Evolutionary conservation across 805 yeast species (phyloP), one percentile per base, ranked within the genome.

Genomic region (Saccharomycopsis capsularis): DNA sequence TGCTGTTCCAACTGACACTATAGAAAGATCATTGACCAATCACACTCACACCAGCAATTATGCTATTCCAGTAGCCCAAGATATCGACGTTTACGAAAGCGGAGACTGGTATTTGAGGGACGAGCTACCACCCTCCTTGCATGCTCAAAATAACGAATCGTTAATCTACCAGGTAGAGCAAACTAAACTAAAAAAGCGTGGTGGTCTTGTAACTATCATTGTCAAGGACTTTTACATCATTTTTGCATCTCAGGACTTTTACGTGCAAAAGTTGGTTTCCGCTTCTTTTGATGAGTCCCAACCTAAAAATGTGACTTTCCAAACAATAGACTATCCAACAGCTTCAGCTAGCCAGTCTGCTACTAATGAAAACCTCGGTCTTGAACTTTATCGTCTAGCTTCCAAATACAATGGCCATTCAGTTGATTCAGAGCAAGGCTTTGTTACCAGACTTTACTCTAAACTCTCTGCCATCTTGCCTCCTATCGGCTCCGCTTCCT

Each of bases 81-180:
- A 29, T 16, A 47, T 44, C 38, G 65, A 63, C 18, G 55, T 69
- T 19, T 67, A 63, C 38, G 59, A 67, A 18, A 64, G 62, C 3
- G 63, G 66, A 22, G 61, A 60, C 16, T 89, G 96, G 96, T 86
- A 93, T 91, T 56, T 77, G 15, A 65, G 65, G 5, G 69, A 74
- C 15, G 73, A 73, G 5, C 66, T 81, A 4, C 95, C 95, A 2
- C 75, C 78, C 0, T 60, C 67, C 16, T 60, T 81, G 23, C 62
- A 66, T 2, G 25, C 61, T 1, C 68, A 65, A 19, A 75, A 75
- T 2, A 34, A 39, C 32, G 68, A 63, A 38, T 84, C 81, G 19
- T 60, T 81, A 27, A 68, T 76, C 16, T 79, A 64, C 61, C 95
- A 88, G 61, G 74, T 79, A 21, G 47, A 42, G 16, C 47, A 47